phyloP scores from a whole-genome alignment of 768 basidiomycete species.

The Auricularia sp. region DNA sequence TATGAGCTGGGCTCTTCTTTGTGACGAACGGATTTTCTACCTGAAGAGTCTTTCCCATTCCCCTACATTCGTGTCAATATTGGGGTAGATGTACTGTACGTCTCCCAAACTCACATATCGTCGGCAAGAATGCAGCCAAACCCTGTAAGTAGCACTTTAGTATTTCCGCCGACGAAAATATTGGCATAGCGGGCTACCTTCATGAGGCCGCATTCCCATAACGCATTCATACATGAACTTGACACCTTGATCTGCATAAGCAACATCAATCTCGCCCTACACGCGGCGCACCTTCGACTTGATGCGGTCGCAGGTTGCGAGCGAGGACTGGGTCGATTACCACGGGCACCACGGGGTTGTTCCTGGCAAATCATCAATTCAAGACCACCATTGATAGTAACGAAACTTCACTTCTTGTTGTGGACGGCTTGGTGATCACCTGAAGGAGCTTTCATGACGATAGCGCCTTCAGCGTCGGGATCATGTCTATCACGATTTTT shows the following conservation, averaged over 20 bases:
- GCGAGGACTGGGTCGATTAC: conserved; percentile 84
- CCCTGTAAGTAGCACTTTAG: conserved; percentile 25
- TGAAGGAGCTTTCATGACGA: conserved; percentile 77
- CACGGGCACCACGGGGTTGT: conserved; percentile 59
- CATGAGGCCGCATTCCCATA: conserved; percentile 86
- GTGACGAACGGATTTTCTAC: conserved; percentile 22
- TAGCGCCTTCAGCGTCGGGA: conserved; percentile 60
- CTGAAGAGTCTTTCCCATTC: conserved; percentile 93
- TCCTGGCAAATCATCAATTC: conserved; percentile 28
- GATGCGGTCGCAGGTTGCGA: conserved; percentile 73
- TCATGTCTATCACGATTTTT: conserved; percentile 45
- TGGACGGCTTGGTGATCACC: conserved; percentile 52
- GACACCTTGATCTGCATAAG: conserved; percentile 36
- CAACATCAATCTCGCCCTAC: background rate
- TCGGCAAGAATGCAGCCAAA: conserved; percentile 94
- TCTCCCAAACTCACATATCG: conserved; percentile 55
- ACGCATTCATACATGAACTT: conserved; percentile 92
- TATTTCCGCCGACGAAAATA: background rate
- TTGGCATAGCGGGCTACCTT: conserved; percentile 21
- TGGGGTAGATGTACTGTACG: conserved; percentile 5
- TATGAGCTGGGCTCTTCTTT: background rate
- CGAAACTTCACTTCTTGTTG: conserved; percentile 52
- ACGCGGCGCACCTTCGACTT: conserved; percentile 57
- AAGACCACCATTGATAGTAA: background rate
- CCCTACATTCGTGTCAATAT: conserved; percentile 40